These are phyloP conservation scores for Aspergillus niger DNA, from an alignment of 2,329 filamentous ascomycete genomes.

Conservation along the genomic window DNA sequence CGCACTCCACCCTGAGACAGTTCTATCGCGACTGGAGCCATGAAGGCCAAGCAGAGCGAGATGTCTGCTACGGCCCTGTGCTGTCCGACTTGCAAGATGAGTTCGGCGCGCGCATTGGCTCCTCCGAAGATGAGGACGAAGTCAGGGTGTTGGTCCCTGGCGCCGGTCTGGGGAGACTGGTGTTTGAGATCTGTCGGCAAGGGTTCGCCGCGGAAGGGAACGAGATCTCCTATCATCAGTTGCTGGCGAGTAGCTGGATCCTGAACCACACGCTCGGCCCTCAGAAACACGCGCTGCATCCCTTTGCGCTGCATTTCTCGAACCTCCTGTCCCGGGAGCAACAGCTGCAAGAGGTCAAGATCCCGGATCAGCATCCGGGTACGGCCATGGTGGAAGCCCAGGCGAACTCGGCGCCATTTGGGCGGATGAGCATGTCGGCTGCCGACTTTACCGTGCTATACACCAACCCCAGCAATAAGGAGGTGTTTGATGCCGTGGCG, in stretches of 20 bases:
- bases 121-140: constrained; percentile 34
- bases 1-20: constrained; percentile 86
- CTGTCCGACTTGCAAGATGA: constrained; percentile 62
- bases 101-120: constrained; percentile 37
- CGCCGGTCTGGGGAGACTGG: constrained; percentile 81
- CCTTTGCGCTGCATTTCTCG: constrained; percentile 85
- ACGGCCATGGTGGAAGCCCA: constrained; percentile 51
- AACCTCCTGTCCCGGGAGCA: constrained; percentile 74
- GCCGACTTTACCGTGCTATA: constrained; percentile 94
- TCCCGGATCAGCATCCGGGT: constrained; percentile 80
- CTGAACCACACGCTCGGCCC: constrained; percentile 57
- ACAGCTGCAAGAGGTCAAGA: constrained; percentile 70
- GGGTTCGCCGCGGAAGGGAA: constrained; percentile 84
- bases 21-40: constrained; percentile 93
- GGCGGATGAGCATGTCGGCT: constrained; percentile 87
- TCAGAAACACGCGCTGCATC: constrained; percentile 72
- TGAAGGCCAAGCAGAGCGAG: constrained; percentile 72
- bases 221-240: constrained; percentile 94
- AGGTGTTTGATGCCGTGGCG: constrained; percentile 76
- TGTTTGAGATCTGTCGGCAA: constrained; percentile 77
- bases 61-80: constrained; percentile 76
- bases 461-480: constrained; percentile 60
- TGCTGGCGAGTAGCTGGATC: constrained; percentile 74
- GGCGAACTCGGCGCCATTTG: constrained; percentile 43
- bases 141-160: constrained; percentile 81